Conservation (phyloP, 1,284 basidiomycete species). For the Pterula multifida region DNA sequence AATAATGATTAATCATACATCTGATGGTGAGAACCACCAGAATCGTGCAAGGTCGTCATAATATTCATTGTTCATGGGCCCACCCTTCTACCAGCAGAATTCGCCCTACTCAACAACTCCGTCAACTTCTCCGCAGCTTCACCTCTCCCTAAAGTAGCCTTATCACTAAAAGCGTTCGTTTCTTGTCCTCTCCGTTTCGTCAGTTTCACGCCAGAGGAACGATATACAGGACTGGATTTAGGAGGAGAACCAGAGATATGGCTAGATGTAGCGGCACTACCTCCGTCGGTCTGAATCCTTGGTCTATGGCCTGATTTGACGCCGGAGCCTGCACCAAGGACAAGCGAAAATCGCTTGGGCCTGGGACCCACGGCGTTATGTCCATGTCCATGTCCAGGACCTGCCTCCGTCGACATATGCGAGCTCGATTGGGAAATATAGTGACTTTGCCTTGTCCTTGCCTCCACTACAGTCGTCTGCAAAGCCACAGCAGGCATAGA, state of each 20-base stretch:
- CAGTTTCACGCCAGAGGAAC: slow-evolving; percentile 8
- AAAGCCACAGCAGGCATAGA: slow-evolving; percentile 62
- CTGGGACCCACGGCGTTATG: slow-evolving; percentile 21
- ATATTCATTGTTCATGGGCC: too few species aligned
- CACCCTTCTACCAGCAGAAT: neutral
- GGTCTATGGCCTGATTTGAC: slow-evolving; percentile 7
- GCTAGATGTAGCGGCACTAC: neutral
- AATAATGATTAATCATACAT: too few species aligned
- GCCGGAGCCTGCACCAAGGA: slow-evolving; percentile 28
- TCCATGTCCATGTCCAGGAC: slow-evolving; percentile 4
- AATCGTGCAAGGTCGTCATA: too few species aligned
- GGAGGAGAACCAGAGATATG: slow-evolving; percentile 6
- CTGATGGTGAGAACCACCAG: too few species aligned
- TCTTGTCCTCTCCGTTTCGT: slow-evolving; percentile 10
- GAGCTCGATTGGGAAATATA: neutral
- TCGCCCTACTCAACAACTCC: slow-evolving; percentile 15
- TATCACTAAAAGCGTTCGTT: slow-evolving; percentile 8
- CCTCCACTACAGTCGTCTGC: slow-evolving; percentile 28
- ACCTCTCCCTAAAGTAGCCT: slow-evolving; percentile 15
- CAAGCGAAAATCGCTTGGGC: slow-evolving; percentile 43
- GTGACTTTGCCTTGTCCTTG: neutral
- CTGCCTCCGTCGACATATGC: slow-evolving; percentile 2
- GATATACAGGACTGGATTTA: slow-evolving; percentile 5
- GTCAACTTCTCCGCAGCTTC: slow-evolving; percentile 21
- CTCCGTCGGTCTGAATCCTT: neutral